These are phyloP conservation scores for Aspergillus campestris DNA, from an alignment of 495 filamentous ascomycete species.

Conservation along the genomic window DNA sequence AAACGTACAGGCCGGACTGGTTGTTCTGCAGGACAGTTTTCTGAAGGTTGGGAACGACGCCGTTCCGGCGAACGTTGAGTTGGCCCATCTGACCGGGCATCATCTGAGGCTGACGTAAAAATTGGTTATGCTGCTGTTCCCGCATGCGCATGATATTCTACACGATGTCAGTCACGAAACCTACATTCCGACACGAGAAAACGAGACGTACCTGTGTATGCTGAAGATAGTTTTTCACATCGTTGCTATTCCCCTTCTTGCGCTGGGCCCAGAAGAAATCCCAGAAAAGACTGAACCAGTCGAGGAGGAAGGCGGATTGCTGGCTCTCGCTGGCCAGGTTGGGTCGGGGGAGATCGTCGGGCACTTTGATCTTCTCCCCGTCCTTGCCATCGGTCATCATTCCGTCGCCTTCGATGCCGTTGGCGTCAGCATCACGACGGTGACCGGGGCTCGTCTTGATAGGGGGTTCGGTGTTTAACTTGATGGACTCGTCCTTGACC, in stretches of 20 bases:
- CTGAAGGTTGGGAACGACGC: slow-evolving; percentile 49
- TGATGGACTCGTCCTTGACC: slow-evolving; percentile 40
- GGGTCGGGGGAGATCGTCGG: slow-evolving; percentile 71
- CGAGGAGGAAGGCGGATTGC: slow-evolving; percentile 74
- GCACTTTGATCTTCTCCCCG: slow-evolving; percentile 59
- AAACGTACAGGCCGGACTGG: slow-evolving; percentile 33
- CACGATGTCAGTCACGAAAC: slow-evolving; percentile 7
- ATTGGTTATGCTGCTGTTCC: slow-evolving; percentile 53
- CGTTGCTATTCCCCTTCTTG: slow-evolving; percentile 45
- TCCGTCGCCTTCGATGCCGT: slow-evolving; percentile 68
- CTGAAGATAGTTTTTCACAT: slow-evolving; percentile 60
- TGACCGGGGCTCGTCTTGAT: slow-evolving; percentile 49
- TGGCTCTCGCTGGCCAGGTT: slow-evolving; percentile 51
- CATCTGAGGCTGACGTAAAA: slow-evolving; percentile 61
- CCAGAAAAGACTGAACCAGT: slow-evolving; percentile 97
- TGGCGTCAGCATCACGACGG: slow-evolving; percentile 57
- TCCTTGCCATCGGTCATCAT: slow-evolving; percentile 83
- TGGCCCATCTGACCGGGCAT: slow-evolving; percentile 58
- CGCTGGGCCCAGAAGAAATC: slow-evolving; percentile 80
- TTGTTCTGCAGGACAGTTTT: slow-evolving; percentile 74
- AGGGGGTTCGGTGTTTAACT: slow-evolving; percentile 50
- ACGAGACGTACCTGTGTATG: slow-evolving; percentile 65
- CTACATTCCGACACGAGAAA: slow-evolving; percentile 1
- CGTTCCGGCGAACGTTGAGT: slow-evolving; percentile 41
- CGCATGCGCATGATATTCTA: slow-evolving; percentile 35